Base-by-base conservation (phyloP, 2,329 filamentous ascomycete species). In the Beauveria australis region DNA sequence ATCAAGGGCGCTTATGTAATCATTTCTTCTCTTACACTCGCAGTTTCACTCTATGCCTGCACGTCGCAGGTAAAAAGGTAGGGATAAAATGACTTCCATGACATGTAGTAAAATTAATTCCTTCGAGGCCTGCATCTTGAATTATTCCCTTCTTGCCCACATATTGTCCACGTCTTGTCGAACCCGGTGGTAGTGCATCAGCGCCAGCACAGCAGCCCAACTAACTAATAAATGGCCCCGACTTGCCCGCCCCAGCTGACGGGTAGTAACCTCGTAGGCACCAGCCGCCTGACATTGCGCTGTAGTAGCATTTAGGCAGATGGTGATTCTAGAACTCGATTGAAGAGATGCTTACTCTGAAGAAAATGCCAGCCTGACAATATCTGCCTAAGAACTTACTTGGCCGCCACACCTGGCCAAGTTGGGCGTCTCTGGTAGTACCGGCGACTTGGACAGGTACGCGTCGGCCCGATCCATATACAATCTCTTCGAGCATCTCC, bases 1-100 rank as follows among this genome's bases (percentile, higher is more conserved):
- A 33, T 33, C 30, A 33, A 37, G 0, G 33, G 12, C 18, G 55
- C 55, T 58, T 58, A 58, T 58, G 46, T 58, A 58, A 58, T 49
- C 14, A 7, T n/a, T 33, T 7, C 3, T 9, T 4, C n/a, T 26
- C 43, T 14, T 16, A 57, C 53, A 24, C 6, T 19, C 14, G 14
- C 26, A 8, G 54, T 57, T 57, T 57, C 54, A 28, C 41, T 18
- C 26, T 10, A 28, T 22, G 41, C 53, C 43, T 2, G n/a, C 24
- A n/a, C 24, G 53, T 37, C 33, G 12, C 12, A 14, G 33, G 33
- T 37, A 37, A 37, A 37, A 37, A 37, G 33, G 5, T 2, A 5
- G 12, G 33, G 2, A 37, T 5, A 5, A 37, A 37, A 14, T 14
- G 14, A 37, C 33, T 14, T 37, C 12, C 12, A 37, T 5, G 33